Percentiles rank a stretch among this genome's conserved stretches.
phyloP scores from a whole-genome alignment of 208 protist genomes.

The Leishmania braziliensis region DNA sequence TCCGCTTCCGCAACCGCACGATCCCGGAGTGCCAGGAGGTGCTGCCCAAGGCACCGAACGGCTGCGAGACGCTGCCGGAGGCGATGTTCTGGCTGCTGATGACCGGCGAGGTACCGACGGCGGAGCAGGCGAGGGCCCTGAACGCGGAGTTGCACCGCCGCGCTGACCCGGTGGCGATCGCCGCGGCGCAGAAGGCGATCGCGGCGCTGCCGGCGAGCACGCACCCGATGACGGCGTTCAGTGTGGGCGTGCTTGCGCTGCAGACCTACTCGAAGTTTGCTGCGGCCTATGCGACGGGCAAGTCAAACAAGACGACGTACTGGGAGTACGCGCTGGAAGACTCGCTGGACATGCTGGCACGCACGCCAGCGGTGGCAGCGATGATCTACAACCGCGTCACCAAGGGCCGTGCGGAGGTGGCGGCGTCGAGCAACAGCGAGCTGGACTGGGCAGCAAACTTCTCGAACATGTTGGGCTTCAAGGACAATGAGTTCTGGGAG shows the following conservation, averaged over 20 bases:
- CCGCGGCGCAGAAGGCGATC: constrained; percentile 83
- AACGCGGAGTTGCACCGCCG: constrained; percentile 87
- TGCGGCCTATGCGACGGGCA: constrained; percentile 86
- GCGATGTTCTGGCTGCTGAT: constrained; percentile 97
- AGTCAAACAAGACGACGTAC: constrained; percentile 94
- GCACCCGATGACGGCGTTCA: constrained; percentile 97
- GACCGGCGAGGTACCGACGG: constrained; percentile 95
- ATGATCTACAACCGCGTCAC: constrained; percentile 92
- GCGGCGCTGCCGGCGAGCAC: constrained; percentile 88
- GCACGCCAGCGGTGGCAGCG: constrained; percentile 87
- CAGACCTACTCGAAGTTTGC: constrained; percentile 96
- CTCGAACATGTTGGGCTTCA: constrained; percentile 94
- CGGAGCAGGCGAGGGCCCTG: constrained; percentile 69
- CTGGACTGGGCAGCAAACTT: constrained; percentile 97
- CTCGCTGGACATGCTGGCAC: constrained; percentile 92
- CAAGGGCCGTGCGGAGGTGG: constrained; percentile 53
- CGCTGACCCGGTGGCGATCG: constrained; percentile 56
- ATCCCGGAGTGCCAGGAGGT: constrained; percentile 95
- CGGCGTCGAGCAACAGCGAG: constrained; percentile 39
- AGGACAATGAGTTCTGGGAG: constrained; percentile 92
- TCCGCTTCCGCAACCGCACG: constrained; percentile 96
- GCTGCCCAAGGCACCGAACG: constrained; percentile 87
- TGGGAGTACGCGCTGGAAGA: constrained; percentile 97
- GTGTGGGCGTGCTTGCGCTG: constrained; percentile 84
- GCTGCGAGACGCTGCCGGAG: constrained; percentile 94